These are phyloP conservation scores for Ogataea paraovalis DNA, from an alignment of 805 yeast species.

Conservation along the genomic window DNA sequence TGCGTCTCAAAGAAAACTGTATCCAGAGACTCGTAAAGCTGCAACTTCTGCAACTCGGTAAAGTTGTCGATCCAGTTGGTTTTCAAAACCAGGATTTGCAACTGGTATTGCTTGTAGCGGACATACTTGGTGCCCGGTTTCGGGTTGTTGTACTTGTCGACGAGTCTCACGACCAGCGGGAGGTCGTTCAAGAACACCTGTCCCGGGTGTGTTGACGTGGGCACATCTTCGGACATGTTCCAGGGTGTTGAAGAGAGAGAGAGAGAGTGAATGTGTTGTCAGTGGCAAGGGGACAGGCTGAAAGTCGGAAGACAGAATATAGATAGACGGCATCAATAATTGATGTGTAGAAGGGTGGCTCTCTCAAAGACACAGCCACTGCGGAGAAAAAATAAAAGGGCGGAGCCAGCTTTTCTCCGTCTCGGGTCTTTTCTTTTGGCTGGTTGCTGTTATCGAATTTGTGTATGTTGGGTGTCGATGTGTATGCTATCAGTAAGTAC, in stretches of 20 bases:
- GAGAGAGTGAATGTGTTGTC: too few relatives aligned
- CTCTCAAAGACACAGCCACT: too few relatives aligned
- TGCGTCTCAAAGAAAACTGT: background rate
- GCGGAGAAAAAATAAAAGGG: too few relatives aligned
- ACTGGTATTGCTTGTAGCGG: background rate
- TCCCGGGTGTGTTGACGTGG: background rate
- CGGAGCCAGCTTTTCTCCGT: too few relatives aligned
- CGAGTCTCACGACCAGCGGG: background rate
- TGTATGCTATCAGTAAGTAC: too few relatives aligned
- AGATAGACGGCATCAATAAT: too few relatives aligned
- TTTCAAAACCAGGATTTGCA: background rate
- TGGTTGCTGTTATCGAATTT: too few relatives aligned
- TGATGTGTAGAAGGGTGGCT: too few relatives aligned
- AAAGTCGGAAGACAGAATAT: too few relatives aligned
- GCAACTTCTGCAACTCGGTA: background rate
- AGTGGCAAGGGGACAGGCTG: background rate
- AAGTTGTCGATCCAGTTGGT: constrained; percentile 1
- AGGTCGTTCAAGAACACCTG: background rate
- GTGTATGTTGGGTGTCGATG: too few relatives aligned
- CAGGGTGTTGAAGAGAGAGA: too few relatives aligned
- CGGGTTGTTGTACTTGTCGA: constrained; percentile 1
- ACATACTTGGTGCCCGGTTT: background rate
- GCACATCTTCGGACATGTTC: background rate
- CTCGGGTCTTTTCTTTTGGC: background rate
- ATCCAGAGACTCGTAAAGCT: background rate